These are phyloP conservation scores for Hanseniaspora thailandica DNA, from an alignment of 805 yeast species.

Conservation along the genomic window DNA sequence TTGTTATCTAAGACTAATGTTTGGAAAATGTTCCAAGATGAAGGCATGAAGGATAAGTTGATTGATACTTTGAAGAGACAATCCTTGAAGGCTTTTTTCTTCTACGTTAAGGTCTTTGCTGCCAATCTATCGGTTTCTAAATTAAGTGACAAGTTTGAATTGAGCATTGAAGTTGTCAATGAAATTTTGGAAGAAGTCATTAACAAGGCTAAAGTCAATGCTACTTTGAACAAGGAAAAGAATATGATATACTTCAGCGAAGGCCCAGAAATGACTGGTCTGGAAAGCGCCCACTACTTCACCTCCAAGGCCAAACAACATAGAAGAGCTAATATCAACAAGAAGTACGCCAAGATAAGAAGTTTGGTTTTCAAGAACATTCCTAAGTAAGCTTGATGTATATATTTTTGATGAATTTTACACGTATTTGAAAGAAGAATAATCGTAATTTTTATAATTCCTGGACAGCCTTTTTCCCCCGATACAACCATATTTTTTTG, in stretches of 20 bases:
- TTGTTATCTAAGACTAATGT: conserved; percentile 49
- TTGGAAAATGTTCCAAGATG: conserved; percentile 35
- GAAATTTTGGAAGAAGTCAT: conserved; percentile 66
- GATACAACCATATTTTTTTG: too few species aligned
- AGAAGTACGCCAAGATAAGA: background rate
- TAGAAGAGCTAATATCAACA: conserved; percentile 9
- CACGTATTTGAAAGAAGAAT: background rate
- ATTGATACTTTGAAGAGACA: conserved; percentile 74
- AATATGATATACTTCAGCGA: conserved; percentile 54
- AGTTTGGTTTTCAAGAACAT: background rate
- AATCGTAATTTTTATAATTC: background rate
- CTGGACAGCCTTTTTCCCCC: too few species aligned
- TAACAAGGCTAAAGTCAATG: conserved; percentile 63
- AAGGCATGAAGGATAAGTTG: conserved; percentile 2
- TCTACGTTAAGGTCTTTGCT: conserved; percentile 69
- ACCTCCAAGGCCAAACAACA: conserved; percentile 35
- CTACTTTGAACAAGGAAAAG: conserved; percentile 51
- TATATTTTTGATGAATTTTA: background rate
- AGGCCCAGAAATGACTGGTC: conserved; percentile 67
- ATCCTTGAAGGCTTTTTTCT: conserved; percentile 85
- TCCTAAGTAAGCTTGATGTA: background rate
- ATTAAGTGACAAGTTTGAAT: conserved; percentile 55
- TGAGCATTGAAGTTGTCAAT: conserved; percentile 43
- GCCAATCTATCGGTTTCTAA: conserved; percentile 58
- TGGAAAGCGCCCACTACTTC: conserved; percentile 78